Percentiles rank a stretch among this genome's conserved stretches.
Evolutionary conservation across 441 rosid species (phyloP).

Genomic region (Mallotus japonicus): DNA sequence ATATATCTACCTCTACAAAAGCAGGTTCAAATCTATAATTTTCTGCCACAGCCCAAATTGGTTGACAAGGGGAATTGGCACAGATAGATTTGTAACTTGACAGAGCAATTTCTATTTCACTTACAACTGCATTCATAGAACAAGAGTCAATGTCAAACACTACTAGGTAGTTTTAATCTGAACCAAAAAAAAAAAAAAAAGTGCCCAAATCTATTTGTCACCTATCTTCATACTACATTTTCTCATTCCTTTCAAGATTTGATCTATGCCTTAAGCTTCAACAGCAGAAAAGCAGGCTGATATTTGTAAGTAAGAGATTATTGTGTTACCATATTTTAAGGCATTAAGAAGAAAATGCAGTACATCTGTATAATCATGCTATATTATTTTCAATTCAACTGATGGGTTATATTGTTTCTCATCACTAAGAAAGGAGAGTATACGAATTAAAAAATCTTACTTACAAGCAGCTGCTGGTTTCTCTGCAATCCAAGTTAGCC

Average conservation of each 20-base stretch:
- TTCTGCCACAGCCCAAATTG: constrained; percentile 96
- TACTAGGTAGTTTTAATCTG: not conserved
- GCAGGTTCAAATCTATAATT: constrained; percentile 97
- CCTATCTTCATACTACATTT: not conserved
- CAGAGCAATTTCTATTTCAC: constrained; percentile 68
- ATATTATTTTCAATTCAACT: not conserved
- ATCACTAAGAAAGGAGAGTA: not conserved
- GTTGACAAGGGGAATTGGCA: constrained; percentile 41
- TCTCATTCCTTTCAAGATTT: not conserved
- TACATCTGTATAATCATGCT: not conserved
- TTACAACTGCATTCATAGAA: constrained; percentile 45
- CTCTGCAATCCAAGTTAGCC: constrained; percentile 58
- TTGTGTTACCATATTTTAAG: not conserved
- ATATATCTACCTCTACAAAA: constrained; percentile 65
- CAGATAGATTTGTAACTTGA: constrained; percentile 54
- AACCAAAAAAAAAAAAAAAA: constrained; percentile 9
- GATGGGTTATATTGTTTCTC: not conserved
- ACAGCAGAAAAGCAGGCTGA: not conserved
- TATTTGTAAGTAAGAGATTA: not conserved
- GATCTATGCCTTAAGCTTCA: not conserved
- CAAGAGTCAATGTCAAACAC: not conserved
- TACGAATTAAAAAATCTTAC: constrained; percentile 30
- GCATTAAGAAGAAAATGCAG: not conserved
- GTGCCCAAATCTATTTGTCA: not conserved
- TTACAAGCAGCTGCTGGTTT: constrained; percentile 96